Base-by-base conservation (phyloP, 148 eudicot species). In the Camellia granthamiana region DNA sequence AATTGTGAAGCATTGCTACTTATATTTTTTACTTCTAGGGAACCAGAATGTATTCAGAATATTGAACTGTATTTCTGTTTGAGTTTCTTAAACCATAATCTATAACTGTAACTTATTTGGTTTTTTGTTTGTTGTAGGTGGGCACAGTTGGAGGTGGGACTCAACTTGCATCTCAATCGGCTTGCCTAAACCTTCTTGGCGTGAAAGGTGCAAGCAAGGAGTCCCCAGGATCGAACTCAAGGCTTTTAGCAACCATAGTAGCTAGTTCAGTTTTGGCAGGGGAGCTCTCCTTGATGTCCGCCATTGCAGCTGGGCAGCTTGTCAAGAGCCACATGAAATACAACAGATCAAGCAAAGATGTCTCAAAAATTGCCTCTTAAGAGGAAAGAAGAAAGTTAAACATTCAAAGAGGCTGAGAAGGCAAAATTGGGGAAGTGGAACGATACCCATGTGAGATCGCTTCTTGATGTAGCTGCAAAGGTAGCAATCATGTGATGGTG, bases 61-160 rank as follows among this genome's bases (percentile, higher is more conserved):
- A 30, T 30, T 30, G 38, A 30, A 30, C 38, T 30, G 38, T 30
- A 30, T 30, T 30, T 30, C 38, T 30, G 38, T 30, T 1, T 30
- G 38, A 30, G 38, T 30, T 30, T 30, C 38, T 30, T 30, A 1
- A 30, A 30, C 38, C 38, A 30, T 30, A 1, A 30, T 30, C 38
- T 30, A 30, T 30, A 30, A 30, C 38, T 30, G 38, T 1, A 30
- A 30, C 38, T 30, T 38, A 7, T 6, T 46, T 47, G 43, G 12
- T 63, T 62, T 21, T 47, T 3, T 69, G 43, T 42, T 49, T 38
- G 11, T 46, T 49, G 6, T 61, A 86, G 88, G 88, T 86, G 71
- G 88, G 88, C 13, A 86, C 88, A 18, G 70, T 86, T 61, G 86
- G 86, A 80, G 88, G 88, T 23, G 88, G 88, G 5, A 85, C 88